Conservation (phyloP, 306 rosid species). For the Spatholobus suberectus region DNA sequence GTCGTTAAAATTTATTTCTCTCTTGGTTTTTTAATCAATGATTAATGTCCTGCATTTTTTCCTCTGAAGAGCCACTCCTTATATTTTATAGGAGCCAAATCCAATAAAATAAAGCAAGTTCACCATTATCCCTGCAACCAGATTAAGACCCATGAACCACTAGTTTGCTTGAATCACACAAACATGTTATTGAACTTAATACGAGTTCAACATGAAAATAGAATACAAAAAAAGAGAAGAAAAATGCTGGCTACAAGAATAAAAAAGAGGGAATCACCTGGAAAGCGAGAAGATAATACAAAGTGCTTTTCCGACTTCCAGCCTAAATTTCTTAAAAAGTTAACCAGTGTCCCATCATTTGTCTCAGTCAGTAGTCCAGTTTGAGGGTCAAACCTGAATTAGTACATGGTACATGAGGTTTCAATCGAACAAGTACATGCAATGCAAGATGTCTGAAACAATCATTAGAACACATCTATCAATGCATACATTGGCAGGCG, state of each 20-base stretch:
- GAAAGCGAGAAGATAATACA: constrained; percentile 89
- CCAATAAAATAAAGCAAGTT: too few species aligned
- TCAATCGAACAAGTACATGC: constrained; percentile 23
- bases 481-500: constrained; percentile 94
- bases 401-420: constrained; percentile 20
- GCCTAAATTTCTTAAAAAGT: constrained; percentile 80
- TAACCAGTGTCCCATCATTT: constrained; percentile 97
- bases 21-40: too few species aligned
- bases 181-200: too few species aligned
- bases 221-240: neutral
- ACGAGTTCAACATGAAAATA: constrained; percentile 18
- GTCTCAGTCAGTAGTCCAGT: constrained; percentile 92
- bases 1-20: neutral
- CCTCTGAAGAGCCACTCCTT: neutral
- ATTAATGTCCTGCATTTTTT: neutral
- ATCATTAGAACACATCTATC: neutral
- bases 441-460: constrained; percentile 31
- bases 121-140: too few species aligned
- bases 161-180: neutral
- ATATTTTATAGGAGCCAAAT: neutral
- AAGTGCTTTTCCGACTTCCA: constrained; percentile 76
- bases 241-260: neutral
- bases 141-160: constrained; percentile 1
- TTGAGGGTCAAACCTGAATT: constrained; percentile 80
- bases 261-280: constrained; percentile 63